phyloP scores from a whole-genome alignment of 495 filamentous ascomycete genomes.

The Neurospora sublineolata region DNA sequence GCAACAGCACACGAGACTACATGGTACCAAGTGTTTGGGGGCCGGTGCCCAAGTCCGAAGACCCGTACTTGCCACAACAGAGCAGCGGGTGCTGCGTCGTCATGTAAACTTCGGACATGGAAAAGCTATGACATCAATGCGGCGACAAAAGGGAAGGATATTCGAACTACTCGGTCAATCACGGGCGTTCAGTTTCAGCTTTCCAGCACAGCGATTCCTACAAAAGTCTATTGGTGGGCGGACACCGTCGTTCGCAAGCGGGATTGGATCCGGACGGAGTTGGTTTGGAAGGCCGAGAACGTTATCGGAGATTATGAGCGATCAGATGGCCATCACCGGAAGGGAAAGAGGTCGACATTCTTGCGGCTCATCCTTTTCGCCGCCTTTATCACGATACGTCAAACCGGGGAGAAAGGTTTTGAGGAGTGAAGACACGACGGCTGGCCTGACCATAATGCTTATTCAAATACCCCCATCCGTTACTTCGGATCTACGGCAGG shows the following conservation, averaged over 20 bases:
- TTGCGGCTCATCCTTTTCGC: neutral
- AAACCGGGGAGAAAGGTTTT: slow-evolving; percentile 1
- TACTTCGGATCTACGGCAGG: slow-evolving; percentile 19
- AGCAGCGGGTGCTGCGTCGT: slow-evolving; percentile 82
- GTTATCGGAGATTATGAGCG: neutral
- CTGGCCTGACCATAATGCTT: slow-evolving; percentile 36
- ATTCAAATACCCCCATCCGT: slow-evolving; percentile 27
- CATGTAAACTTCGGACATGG: slow-evolving; percentile 47
- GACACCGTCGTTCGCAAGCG: neutral
- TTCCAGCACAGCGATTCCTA: neutral
- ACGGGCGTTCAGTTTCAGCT: neutral
- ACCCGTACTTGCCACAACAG: slow-evolving; percentile 92
- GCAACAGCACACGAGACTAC: slow-evolving; percentile 91
- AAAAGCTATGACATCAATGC: neutral
- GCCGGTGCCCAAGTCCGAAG: slow-evolving; percentile 80
- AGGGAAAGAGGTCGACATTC: neutral
- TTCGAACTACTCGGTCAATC: neutral
- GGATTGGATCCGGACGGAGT: neutral
- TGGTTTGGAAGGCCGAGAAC: neutral
- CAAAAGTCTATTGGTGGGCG: neutral
- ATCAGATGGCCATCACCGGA: neutral
- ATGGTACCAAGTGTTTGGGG: slow-evolving; percentile 99
- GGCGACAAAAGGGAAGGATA: neutral
- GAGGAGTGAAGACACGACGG: slow-evolving; percentile 13
- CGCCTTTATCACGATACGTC: neutral